Conservation (phyloP, 148 eudicot species). For the Agrostemma githago region DNA sequence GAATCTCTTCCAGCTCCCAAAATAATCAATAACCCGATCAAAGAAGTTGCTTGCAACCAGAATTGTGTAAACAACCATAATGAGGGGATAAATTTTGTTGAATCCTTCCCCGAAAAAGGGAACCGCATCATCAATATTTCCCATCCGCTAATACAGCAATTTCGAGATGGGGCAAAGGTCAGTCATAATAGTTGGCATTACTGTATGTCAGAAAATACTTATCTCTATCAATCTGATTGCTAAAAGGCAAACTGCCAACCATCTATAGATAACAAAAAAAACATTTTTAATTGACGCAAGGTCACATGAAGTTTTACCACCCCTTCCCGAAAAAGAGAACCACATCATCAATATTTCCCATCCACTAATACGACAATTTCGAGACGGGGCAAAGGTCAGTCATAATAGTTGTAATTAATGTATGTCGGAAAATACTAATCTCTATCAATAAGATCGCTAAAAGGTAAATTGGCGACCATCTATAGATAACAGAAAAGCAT, state of each 20-base stretch:
- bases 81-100: constrained; percentile 82
- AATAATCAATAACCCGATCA: constrained; percentile 59
- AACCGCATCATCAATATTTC: constrained; percentile 78
- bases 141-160: constrained; percentile 63
- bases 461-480: neutral
- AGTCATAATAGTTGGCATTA: constrained; percentile 5
- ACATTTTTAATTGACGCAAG: neutral
- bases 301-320: constrained; percentile 12
- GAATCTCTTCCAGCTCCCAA: constrained; percentile 86
- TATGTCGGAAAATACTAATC: neutral
- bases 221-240: neutral
- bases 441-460: neutral
- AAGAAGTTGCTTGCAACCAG: constrained; percentile 89
- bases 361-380: constrained; percentile 45
- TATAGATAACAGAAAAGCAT: neutral
- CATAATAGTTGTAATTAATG: constrained; percentile 1
- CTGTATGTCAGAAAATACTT: neutral
- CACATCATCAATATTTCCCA: constrained; percentile 86
- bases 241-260: neutral
- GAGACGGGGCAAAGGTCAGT: constrained; percentile 9
- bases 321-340: constrained; percentile 81
- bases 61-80: constrained; percentile 82
- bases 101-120: constrained; percentile 83
- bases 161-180: constrained; percentile 8
- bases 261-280: neutral